Percentiles rank a stretch among this genome's conserved stretches.
These are phyloP conservation scores for Astraeus odoratus DNA, from an alignment of 768 basidiomycete species.

Conservation along the genomic window DNA sequence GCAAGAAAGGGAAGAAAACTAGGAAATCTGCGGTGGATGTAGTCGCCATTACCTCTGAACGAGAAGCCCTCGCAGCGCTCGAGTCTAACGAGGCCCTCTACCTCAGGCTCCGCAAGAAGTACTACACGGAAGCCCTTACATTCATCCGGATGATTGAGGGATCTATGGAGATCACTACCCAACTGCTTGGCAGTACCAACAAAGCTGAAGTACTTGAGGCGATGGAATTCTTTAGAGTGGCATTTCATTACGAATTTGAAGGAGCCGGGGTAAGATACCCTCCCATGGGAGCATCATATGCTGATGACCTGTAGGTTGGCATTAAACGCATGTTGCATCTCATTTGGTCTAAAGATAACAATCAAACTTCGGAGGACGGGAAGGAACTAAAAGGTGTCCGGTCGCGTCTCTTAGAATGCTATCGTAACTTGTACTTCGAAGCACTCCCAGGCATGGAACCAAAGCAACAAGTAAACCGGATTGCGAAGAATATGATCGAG, in stretches of 20 bases:
- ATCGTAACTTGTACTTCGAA: constrained; percentile 85
- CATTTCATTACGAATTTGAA: constrained; percentile 74
- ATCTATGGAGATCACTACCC: constrained; percentile 65
- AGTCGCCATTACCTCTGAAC: constrained; percentile 60
- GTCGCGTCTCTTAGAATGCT: constrained; percentile 82
- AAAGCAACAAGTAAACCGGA: constrained; percentile 84
- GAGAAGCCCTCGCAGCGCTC: constrained; percentile 62
- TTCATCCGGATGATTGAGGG: constrained; percentile 71
- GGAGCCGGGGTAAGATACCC: constrained; percentile 54
- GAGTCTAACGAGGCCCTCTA: constrained; percentile 59
- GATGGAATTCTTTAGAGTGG: constrained; percentile 85
- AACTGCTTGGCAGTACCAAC: constrained; percentile 80
- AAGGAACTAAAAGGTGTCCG: constrained; percentile 85
- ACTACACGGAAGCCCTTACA: constrained; percentile 75
- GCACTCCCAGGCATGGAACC: constrained; percentile 63
- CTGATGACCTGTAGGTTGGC: constrained; percentile 48
- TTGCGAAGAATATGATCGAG: constrained; percentile 98
- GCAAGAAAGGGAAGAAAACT: constrained; percentile 41
- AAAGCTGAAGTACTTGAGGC: constrained; percentile 79
- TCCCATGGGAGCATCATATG: not conserved
- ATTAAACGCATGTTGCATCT: constrained; percentile 96
- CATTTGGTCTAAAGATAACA: constrained; percentile 95
- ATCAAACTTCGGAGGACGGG: constrained; percentile 64
- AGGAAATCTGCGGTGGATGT: constrained; percentile 71
- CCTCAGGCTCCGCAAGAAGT: constrained; percentile 73